phyloP scores from a whole-genome alignment of 345 rosid species.

The Salix caprea region DNA sequence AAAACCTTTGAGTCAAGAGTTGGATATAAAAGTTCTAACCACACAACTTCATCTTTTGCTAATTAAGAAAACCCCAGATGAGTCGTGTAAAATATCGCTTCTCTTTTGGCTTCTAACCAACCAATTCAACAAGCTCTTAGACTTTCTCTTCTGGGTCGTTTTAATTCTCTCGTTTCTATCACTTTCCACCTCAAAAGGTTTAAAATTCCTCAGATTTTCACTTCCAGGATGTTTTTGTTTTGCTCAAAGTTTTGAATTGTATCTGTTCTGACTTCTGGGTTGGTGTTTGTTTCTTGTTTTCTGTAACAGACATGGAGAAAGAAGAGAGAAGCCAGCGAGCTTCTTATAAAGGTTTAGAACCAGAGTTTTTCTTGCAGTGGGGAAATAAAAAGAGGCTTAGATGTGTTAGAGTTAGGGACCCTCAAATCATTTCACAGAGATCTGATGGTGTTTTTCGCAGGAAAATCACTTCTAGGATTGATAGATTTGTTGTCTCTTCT shows the following conservation, averaged over 20 bases:
- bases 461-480: constrained; percentile 44
- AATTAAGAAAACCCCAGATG: not conserved
- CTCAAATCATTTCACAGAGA: constrained; percentile 43
- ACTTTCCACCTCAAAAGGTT: not conserved
- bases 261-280: constrained; percentile 9
- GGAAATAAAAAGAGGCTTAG: constrained; percentile 68
- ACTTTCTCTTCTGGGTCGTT: not conserved
- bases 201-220: not conserved
- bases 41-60: not conserved
- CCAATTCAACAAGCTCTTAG: not conserved
- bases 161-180: not conserved
- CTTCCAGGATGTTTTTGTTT: not conserved
- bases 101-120: not conserved
- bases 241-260: not conserved
- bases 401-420: constrained; percentile 69
- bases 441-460: constrained; percentile 41
- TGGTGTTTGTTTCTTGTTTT: not conserved
- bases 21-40: not conserved
- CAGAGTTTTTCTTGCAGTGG: constrained; percentile 63
- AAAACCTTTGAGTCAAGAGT: too few relatives aligned
- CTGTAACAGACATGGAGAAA: constrained; percentile 36
- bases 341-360: constrained; percentile 38
- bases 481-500: constrained; percentile 31
- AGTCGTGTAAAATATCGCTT: not conserved
- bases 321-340: constrained; percentile 43